Conservation (phyloP, 192 early-diverging fungal species). For the Ambispora gerdemannii region DNA sequence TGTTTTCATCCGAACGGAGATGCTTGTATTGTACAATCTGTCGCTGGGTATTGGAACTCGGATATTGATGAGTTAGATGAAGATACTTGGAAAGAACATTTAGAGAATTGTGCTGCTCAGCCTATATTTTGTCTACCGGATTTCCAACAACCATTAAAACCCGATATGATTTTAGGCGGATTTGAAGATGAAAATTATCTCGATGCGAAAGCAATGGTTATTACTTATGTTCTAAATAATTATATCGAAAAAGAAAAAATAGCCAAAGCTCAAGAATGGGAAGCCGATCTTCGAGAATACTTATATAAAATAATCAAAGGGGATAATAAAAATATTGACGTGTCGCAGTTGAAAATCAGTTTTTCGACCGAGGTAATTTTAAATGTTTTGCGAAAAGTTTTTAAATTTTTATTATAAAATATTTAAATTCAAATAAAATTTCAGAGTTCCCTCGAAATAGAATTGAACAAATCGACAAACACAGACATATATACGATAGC, state of each 20-base stretch:
- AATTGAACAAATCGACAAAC: slow-evolving; percentile 60
- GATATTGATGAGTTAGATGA: slow-evolving; percentile 47
- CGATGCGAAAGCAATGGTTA: slow-evolving; percentile 51
- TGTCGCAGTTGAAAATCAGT: slow-evolving; percentile 43
- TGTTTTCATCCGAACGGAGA: slow-evolving; percentile 60
- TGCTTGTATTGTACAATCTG: slow-evolving; percentile 59
- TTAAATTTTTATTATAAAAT: neutral
- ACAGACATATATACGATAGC: slow-evolving; percentile 55
- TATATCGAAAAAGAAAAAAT: slow-evolving; percentile 40
- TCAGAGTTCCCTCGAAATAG: slow-evolving; percentile 55
- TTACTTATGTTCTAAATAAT: slow-evolving; percentile 60
- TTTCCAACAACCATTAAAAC: slow-evolving; percentile 62
- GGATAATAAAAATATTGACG: slow-evolving; percentile 31
- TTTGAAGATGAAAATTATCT: slow-evolving; percentile 41
- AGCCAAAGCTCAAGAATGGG: slow-evolving; percentile 55
- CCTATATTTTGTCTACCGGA: slow-evolving; percentile 56
- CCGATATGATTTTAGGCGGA: slow-evolving; percentile 57
- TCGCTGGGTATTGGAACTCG: slow-evolving; percentile 62
- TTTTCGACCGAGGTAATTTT: slow-evolving; percentile 56
- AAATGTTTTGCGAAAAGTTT: neutral
- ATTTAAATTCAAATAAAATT: neutral
- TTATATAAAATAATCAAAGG: slow-evolving; percentile 35
- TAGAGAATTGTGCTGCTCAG: slow-evolving; percentile 43
- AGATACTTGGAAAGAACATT: slow-evolving; percentile 42
- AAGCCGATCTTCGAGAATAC: slow-evolving; percentile 39